Conservation (phyloP, 495 filamentous ascomycete genomes). For the Baudoinia panamericana region DNA sequence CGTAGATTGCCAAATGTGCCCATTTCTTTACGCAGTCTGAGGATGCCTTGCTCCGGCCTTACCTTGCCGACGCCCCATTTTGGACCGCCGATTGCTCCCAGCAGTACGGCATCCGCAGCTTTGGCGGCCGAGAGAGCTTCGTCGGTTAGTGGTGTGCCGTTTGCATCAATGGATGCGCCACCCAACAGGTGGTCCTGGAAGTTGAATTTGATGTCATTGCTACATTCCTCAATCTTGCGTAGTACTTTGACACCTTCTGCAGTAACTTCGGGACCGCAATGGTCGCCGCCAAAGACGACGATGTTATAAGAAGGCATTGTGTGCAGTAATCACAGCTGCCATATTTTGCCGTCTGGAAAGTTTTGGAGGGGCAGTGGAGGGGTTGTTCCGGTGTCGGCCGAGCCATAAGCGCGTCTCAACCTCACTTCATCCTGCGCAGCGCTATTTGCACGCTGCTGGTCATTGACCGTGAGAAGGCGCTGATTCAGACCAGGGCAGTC, state of each 20-base stretch:
- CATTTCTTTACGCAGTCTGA: constrained; percentile 88
- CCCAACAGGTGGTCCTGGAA: constrained; percentile 86
- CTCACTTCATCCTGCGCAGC: no score
- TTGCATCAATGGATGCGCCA: constrained; percentile 83
- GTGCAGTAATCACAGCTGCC: neutral
- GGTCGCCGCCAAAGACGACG: constrained; percentile 50
- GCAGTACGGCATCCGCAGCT: constrained; percentile 77
- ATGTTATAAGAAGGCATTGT: constrained; percentile 23
- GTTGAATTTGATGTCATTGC: constrained; percentile 65
- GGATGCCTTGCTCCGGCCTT: constrained; percentile 88
- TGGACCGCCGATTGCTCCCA: constrained; percentile 91
- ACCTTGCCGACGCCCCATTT: constrained; percentile 91
- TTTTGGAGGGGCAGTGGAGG: neutral
- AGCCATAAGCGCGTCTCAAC: no score
- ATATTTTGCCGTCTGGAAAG: neutral
- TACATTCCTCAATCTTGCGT: constrained; percentile 56
- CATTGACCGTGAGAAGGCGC: no score
- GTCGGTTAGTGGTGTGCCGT: constrained; percentile 65
- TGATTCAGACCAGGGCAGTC: no score
- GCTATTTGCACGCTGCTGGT: no score
- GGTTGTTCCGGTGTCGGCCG: neutral
- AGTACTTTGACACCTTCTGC: constrained; percentile 82
- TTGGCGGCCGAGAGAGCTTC: constrained; percentile 77
- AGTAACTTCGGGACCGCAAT: constrained; percentile 86
- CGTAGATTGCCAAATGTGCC: constrained; percentile 92